phyloP scores from a whole-genome alignment of 2,329 filamentous ascomycete species.

The Colletotrichum truncatum region DNA sequence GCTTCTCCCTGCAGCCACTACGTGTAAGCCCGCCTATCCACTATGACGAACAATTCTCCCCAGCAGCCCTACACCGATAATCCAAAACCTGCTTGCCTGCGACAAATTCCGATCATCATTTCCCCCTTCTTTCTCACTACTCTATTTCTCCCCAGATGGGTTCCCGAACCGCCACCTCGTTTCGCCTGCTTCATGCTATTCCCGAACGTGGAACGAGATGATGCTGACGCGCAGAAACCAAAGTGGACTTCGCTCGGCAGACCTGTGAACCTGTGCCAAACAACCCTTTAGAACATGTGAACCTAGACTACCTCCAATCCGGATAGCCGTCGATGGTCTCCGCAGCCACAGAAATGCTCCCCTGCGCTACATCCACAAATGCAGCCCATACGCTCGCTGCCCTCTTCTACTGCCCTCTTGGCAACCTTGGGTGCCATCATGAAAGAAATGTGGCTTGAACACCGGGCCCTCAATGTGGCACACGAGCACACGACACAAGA shows the following conservation, averaged over 20 bases:
- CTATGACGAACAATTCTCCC: conserved; percentile 15
- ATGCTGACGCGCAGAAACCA: conserved; percentile 17
- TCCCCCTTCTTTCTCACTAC: neutral
- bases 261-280: no score
- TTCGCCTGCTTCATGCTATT: neutral
- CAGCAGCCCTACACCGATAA: conserved; percentile 5
- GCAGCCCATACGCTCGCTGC: no score
- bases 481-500: conserved; percentile 21
- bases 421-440: neutral
- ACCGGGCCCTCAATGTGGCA: conserved; percentile 12
- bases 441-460: conserved; percentile 11
- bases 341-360: neutral
- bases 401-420: no score
- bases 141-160: no score
- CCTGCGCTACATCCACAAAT: neutral
- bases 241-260: no score
- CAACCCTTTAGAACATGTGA: no score
- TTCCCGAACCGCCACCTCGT: neutral
- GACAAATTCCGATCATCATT: neutral
- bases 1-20: no score
- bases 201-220: conserved; percentile 3
- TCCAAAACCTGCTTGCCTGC: conserved; percentile 15
- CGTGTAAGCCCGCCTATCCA: conserved; percentile 7
- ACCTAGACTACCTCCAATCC: no score
- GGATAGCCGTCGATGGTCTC: no score